A percentile compares a stretch with the other conserved stretches of the same genome.
Conservation (phyloP, 352 stramenopile species). For the Pythium phragmitis region DNA sequence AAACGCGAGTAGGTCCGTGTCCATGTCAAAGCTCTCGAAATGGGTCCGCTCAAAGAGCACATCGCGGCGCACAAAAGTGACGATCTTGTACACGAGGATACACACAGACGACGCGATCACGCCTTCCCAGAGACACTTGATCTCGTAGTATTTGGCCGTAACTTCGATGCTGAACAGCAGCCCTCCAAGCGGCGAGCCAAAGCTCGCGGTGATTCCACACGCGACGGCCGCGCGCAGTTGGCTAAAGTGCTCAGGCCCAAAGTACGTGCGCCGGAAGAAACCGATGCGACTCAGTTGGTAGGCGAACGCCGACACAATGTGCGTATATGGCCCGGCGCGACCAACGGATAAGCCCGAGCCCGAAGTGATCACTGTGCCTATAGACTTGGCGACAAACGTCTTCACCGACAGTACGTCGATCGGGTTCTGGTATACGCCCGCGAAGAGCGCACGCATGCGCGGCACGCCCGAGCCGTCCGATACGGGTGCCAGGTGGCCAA, state of each 20-base stretch:
- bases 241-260: conserved; percentile 67
- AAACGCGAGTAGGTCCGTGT: conserved; percentile 76
- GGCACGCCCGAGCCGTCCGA: conserved; percentile 81
- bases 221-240: conserved; percentile 70
- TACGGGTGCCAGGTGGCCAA: conserved; percentile 56
- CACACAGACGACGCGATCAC: conserved; percentile 81
- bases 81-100: conserved; percentile 75
- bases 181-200: conserved; percentile 73
- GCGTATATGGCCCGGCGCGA: conserved; percentile 66
- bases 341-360: conserved; percentile 69
- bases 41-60: conserved; percentile 77
- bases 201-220: conserved; percentile 77
- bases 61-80: conserved; percentile 71
- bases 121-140: conserved; percentile 83
- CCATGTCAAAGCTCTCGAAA: conserved; percentile 78
- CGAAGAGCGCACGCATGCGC: conserved; percentile 70
- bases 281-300: conserved; percentile 62
- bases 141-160: conserved; percentile 82
- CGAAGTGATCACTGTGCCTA: conserved; percentile 64
- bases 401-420: conserved; percentile 56
- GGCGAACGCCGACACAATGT: conserved; percentile 75
- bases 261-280: conserved; percentile 69
- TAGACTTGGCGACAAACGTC: conserved; percentile 65
- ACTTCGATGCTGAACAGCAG: conserved; percentile 87
- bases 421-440: conserved; percentile 74